Evolutionary conservation across 1,139 yeast genomes (phyloP).

Genomic region (Diutina neorugosa): DNA sequence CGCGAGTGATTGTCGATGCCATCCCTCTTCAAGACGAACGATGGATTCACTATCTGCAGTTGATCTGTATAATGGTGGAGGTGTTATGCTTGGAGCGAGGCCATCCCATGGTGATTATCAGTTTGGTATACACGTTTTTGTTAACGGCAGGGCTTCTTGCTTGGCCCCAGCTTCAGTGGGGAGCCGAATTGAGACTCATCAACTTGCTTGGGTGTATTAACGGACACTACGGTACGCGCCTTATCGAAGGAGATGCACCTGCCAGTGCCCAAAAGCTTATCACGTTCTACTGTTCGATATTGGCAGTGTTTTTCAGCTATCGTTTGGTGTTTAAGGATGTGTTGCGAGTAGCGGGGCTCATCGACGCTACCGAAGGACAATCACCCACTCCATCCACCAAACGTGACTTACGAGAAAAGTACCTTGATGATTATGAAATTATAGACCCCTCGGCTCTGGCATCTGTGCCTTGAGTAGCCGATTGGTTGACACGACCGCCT

Average conservation of each 20-base stretch:
- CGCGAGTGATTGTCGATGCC: not conserved
- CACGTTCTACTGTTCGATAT: not conserved
- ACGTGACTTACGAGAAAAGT: not conserved
- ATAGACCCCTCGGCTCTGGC: not conserved
- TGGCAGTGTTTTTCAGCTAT: not conserved
- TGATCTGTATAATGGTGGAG: not conserved
- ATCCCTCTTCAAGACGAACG: conserved; percentile 1
- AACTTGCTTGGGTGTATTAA: not conserved
- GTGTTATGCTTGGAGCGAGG: not conserved
- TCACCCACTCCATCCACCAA: not conserved
- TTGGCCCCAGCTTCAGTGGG: not conserved
- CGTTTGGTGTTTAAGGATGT: not conserved
- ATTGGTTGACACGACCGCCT: too few relatives aligned
- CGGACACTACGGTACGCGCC: not conserved
- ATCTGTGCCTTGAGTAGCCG: too few relatives aligned
- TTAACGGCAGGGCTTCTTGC: not conserved
- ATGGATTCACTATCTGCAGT: not conserved
- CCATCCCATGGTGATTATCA: not conserved
- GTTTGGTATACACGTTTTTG: not conserved
- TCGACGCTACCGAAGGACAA: not conserved
- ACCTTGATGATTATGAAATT: not conserved
- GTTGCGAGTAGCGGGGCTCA: not conserved
- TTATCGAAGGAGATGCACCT: not conserved
- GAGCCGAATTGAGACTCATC: not conserved
- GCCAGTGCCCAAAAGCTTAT: not conserved